Evolutionary conservation across 352 stramenopile species (phyloP), one percentile per base, ranked within the genome.

Genomic region (Globisporangium echinulatum): DNA sequence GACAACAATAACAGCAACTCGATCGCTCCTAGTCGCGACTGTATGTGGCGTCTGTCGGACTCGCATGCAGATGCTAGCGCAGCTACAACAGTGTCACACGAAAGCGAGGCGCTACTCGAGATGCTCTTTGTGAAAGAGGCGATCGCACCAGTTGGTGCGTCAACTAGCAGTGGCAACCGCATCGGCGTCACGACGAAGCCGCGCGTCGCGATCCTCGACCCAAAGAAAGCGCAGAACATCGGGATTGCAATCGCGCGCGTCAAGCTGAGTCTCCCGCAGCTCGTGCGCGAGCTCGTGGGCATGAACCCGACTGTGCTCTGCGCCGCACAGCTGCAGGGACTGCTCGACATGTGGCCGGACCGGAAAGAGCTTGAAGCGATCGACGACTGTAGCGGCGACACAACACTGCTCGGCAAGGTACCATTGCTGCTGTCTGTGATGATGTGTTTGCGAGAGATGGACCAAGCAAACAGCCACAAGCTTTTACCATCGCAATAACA

Each of bases 191-290:
- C 19, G 25, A 15, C 14, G 14, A 8, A 25, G 8, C 1, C 5
- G 50, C 40, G 17, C 15, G 9, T 90, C 48, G 72, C 79, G 17
- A 67, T 92, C 46, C 75, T 94, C 55, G 81, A 92, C 52, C 74
- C 80, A 63, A 94, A 94, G 62, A 94, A 92, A 61, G 87, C 83
- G 13, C 85, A 92, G 57, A 92, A 94, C 54, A 90, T 94, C 56
- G 74, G 77, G 3, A 92, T 92, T 54, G 82, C 78, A 10, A 68
- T 94, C 14, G 85, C 85, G 10, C 76, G 82, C 52, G 71, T 94
- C 56, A 91, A 90, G 69, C 60, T 79, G 1, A 65, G 61, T 7
- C 88, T 90, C 51, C 61, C 70, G 0, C 62, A 88, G 54, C 67
- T 94, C 7, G 79, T 78, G 37, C 59, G 62, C 7, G 80, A 91